Evolutionary conservation across 306 rosid genomes (phyloP).

Genomic region (Trifolium subterraneum): DNA sequence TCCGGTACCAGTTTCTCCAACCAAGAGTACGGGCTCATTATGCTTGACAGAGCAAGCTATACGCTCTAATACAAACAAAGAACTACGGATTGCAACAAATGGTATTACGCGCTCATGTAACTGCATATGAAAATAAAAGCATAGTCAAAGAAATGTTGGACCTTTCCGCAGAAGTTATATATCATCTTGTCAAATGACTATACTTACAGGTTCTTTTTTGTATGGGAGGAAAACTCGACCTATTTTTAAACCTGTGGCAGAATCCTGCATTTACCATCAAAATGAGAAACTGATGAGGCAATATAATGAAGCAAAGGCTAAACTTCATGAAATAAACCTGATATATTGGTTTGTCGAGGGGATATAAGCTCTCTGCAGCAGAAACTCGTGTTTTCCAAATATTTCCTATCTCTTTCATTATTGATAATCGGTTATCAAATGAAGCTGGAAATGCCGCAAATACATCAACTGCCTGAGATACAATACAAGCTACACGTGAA

Average conservation of each 20-base stretch:
- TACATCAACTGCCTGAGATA: conserved; percentile 82
- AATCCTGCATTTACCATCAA: conserved; percentile 63
- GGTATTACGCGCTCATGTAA: conserved; percentile 43
- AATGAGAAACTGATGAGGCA: conserved; percentile 46
- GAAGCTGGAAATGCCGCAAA: conserved; percentile 82
- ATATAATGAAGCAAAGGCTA: conserved; percentile 27
- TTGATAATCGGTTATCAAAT: conserved; percentile 59
- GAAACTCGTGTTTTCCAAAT: conserved; percentile 68
- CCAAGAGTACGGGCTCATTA: conserved; percentile 92
- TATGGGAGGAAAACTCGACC: conserved; percentile 73
- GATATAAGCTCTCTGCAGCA: conserved; percentile 64
- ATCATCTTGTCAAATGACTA: neutral
- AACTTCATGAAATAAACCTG: conserved; percentile 56
- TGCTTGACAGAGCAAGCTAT: conserved; percentile 82
- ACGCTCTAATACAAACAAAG: conserved; percentile 76
- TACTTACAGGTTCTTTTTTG: conserved; percentile 61
- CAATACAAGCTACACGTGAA: conserved; percentile 35
- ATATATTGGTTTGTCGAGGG: conserved; percentile 71
- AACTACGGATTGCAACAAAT: conserved; percentile 80
- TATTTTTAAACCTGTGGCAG: conserved; percentile 55
- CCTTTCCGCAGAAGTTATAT: neutral
- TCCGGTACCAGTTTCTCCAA: conserved; percentile 99
- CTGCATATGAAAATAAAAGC: conserved; percentile 58
- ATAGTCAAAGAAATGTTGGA: conserved; percentile 16
- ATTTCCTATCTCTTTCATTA: conserved; percentile 75